Conservation (phyloP, 805 yeast species). For the Candida suzukii region DNA sequence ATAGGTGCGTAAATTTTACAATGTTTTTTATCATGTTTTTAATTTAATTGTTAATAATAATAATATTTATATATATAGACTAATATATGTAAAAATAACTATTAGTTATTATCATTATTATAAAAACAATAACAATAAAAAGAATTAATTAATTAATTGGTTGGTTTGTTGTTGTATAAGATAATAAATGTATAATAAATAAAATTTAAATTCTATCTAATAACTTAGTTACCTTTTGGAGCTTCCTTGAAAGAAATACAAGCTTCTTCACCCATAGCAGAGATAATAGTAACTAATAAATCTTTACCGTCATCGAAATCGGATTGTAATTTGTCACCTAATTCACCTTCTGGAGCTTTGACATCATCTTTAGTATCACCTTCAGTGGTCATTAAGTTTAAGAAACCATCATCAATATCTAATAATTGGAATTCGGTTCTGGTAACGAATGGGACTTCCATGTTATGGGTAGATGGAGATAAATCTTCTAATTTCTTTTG, state of each 20-base stretch:
- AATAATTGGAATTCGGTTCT: conserved; percentile 96
- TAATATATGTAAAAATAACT: no score
- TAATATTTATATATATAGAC: no score
- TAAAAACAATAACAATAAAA: no score
- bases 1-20: no score
- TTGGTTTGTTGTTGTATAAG: no score
- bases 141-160: no score
- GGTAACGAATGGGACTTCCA: conserved; percentile 97
- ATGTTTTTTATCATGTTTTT: background rate
- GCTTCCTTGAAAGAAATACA: conserved; percentile 98
- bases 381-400: conserved; percentile 91
- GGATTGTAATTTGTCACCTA: conserved; percentile 86
- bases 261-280: conserved; percentile 99
- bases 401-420: conserved; percentile 97
- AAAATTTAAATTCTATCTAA: background rate
- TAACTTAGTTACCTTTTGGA: conserved; percentile 50
- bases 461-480: conserved; percentile 99
- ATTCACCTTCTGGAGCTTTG: conserved; percentile 95
- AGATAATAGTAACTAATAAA: conserved; percentile 89
- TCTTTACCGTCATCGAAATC: conserved; percentile 99
- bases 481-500: conserved; percentile 99
- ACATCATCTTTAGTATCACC: conserved; percentile 99
- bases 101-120: no score
- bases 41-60: no score
- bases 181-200: background rate